Evolutionary conservation across 768 basidiomycete species (phyloP), one percentile per base, ranked within the genome.

Genomic region (Leucosporidium creatinivorum): DNA sequence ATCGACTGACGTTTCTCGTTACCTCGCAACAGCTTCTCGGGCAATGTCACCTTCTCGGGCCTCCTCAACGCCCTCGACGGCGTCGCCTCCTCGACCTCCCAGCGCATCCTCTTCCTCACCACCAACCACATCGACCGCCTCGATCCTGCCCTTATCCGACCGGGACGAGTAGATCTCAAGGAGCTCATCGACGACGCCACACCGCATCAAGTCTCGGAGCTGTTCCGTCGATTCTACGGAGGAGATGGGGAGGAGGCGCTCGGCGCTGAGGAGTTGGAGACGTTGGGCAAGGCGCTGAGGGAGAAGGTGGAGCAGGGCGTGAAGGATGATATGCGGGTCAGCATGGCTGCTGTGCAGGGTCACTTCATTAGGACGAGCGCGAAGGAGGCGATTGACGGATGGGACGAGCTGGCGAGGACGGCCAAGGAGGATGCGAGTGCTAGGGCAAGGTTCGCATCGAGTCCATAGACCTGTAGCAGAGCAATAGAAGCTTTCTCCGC

Each of bases 21-120:
- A 6, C 51, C 47, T n/a, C 23, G 23, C 18, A 44, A 33, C 74
- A 93, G 92, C 30, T 94, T 91, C 77, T 92, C 93, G 79, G 93
- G 92, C 0, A 89, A 89, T 18, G 88, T 99, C 47, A 98, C 96
- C 5, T 98, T 99, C 80, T 97, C 94, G 12, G 96, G 96, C 31
- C 90, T 98, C 76, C 81, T 99, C 52, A 99, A 99, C 74, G 93
- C 93, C 19, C 82, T 99, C 4, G 96, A 99, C 76, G 96, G 96
- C 23, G 94, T 99, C 33, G 94, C 92, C 7, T 96, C 94, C 17
- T 91, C 93, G 51, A 71, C 76, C 26, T 93, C 97, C 80, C 93
- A 96, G 75, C 87, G 96, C n/a, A 87, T 99, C 76, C 85, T 99
- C 47, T 99, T 99, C 80, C 89, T 99, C 87, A 99, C 96, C 0